phyloP scores from a whole-genome alignment of 2,329 filamentous ascomycete species.

The Fusarium pseudocircinatum region DNA sequence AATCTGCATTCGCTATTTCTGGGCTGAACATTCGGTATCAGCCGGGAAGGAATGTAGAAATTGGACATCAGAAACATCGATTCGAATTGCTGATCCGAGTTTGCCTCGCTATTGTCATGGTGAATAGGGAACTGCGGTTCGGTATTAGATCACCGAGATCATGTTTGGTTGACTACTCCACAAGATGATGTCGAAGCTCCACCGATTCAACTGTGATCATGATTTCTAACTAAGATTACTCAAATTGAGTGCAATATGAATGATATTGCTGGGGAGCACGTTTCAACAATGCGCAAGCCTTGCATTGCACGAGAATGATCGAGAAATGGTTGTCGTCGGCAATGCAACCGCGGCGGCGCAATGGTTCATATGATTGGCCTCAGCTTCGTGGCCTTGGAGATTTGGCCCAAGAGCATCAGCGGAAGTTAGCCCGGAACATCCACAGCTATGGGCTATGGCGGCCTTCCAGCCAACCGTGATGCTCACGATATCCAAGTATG shows the following conservation, averaged over 20 bases:
- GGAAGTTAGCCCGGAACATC: slow-evolving; percentile 16
- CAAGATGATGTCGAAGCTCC: slow-evolving; percentile 32
- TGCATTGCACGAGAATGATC: slow-evolving; percentile 16
- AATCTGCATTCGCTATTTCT: background rate
- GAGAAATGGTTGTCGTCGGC: slow-evolving; percentile 26
- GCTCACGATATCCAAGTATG: slow-evolving; percentile 37
- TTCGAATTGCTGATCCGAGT: slow-evolving; percentile 27
- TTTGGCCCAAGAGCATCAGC: slow-evolving; percentile 13
- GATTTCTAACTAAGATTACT: slow-evolving; percentile 9
- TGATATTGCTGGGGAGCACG: slow-evolving; percentile 5
- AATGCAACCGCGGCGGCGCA: slow-evolving; percentile 23
- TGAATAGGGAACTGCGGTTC: slow-evolving; percentile 8
- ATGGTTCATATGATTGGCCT: slow-evolving; percentile 21
- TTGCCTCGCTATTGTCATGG: slow-evolving; percentile 22
- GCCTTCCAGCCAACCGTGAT: slow-evolving; percentile 39
- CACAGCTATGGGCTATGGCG: slow-evolving; percentile 26
- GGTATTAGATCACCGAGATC: slow-evolving; percentile 36
- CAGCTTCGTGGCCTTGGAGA: slow-evolving; percentile 4
- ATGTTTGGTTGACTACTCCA: slow-evolving; percentile 11
- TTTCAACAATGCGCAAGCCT: slow-evolving; percentile 12
- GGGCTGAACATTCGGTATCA: background rate
- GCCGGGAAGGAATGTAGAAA: background rate
- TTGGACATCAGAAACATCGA: background rate
- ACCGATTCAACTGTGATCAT: slow-evolving; percentile 27
- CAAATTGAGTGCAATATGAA: slow-evolving; percentile 1